phyloP scores from a whole-genome alignment of 352 stramenopile genomes.

The Phytophthora sp. region DNA sequence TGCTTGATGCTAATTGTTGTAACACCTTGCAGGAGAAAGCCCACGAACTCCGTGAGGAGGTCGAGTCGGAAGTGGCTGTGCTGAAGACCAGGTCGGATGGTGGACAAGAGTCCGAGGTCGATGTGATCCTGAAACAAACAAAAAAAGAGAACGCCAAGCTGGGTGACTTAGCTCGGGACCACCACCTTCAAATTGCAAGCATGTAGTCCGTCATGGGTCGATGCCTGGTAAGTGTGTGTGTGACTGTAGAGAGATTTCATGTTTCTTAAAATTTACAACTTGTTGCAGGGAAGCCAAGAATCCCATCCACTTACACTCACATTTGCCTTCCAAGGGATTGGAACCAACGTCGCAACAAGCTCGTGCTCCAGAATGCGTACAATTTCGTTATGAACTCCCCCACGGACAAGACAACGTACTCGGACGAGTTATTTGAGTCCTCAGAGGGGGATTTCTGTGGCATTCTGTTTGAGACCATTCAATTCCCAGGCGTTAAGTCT shows the following conservation, averaged over 20 bases:
- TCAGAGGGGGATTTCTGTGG: slow-evolving; percentile 30
- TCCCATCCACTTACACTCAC: slow-evolving; percentile 24
- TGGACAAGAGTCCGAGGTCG: not conserved
- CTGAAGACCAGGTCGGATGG: slow-evolving; percentile 3
- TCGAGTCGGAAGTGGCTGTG: slow-evolving; percentile 18
- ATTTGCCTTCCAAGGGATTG: slow-evolving; percentile 24
- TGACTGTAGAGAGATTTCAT: not conserved
- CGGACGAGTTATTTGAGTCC: slow-evolving; percentile 31
- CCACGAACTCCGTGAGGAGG: slow-evolving; percentile 3
- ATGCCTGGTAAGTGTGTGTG: slow-evolving; percentile 11
- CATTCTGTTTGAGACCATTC: slow-evolving; percentile 26
- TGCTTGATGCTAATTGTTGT: too few species aligned
- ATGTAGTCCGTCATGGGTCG: slow-evolving; percentile 7
- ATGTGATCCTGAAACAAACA: slow-evolving; percentile 1
- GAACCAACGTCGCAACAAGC: not conserved
- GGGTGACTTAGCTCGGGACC: not conserved
- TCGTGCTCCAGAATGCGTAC: slow-evolving; percentile 23
- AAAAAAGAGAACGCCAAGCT: slow-evolving; percentile 2
- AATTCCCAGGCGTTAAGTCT: slow-evolving; percentile 31
- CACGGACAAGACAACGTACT: slow-evolving; percentile 17
- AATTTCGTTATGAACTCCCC: slow-evolving; percentile 22
- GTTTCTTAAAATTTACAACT: not conserved
- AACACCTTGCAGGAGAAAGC: slow-evolving; percentile 23
- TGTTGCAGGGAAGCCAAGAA: slow-evolving; percentile 11
- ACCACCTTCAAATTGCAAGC: slow-evolving; percentile 20